phyloP scores from a whole-genome alignment of 139 green algal genomes.

The Chlorella ohadii region DNA sequence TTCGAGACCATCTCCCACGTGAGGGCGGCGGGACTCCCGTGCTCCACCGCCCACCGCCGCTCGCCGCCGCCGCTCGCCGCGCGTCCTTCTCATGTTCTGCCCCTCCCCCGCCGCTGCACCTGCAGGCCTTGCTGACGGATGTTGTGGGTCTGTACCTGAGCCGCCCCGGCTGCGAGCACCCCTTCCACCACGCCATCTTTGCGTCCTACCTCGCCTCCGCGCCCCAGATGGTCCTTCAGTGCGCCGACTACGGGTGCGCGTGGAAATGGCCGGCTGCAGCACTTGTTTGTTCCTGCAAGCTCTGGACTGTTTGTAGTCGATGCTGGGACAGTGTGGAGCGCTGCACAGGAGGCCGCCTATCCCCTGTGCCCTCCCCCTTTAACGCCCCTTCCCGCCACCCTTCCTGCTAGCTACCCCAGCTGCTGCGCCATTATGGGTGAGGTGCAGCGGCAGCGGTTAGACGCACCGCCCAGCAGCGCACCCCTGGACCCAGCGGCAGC shows the following conservation, averaged over 20 bases:
- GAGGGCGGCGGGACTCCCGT: background rate
- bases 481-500: background rate
- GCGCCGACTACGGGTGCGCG: background rate
- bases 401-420: background rate
- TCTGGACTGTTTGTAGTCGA: too few species aligned
- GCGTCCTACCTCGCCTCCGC: background rate
- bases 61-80: background rate
- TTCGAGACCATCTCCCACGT: background rate
- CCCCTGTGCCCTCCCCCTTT: too few species aligned
- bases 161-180: background rate
- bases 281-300: too few species aligned
- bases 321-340: too few species aligned
- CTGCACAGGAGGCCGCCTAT: too few species aligned
- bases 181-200: background rate
- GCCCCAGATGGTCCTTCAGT: background rate
- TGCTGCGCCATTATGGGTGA: constrained; percentile 1
- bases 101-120: too few species aligned
- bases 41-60: too few species aligned
- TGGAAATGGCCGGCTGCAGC: too few species aligned
- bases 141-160: background rate
- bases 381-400: background rate
- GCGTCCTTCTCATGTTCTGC: too few species aligned
- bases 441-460: background rate
- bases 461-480: background rate
- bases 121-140: background rate